A percentile compares a stretch with the other conserved stretches of the same genome.
Evolutionary conservation across 1,139 yeast species (phyloP).

Genomic region (Blastobotrys malaysiensis): DNA sequence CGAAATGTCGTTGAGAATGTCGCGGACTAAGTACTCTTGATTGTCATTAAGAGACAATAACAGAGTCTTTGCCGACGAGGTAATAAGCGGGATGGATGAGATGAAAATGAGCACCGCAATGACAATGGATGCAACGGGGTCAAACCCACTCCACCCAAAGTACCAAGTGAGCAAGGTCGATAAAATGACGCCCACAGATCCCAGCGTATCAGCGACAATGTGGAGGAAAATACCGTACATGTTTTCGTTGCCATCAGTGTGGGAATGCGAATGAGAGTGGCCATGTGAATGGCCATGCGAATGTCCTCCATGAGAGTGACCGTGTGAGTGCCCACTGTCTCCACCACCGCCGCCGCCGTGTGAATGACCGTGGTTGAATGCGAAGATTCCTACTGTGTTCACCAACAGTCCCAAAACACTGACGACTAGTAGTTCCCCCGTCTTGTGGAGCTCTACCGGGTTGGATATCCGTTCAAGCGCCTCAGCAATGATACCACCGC

Average conservation of each 20-base stretch:
- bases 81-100: constrained; percentile 78
- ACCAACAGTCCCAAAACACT: constrained; percentile 80
- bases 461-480: constrained; percentile 73
- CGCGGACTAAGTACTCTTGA: constrained; percentile 57
- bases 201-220: constrained; percentile 89
- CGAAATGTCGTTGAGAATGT: constrained; percentile 60
- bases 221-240: constrained; percentile 94
- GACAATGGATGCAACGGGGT: constrained; percentile 85
- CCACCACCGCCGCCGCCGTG: constrained; percentile 35
- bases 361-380: constrained; percentile 77
- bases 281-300: constrained; percentile 25
- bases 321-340: constrained; percentile 37
- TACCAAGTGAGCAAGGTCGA: constrained; percentile 56
- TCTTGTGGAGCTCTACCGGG: constrained; percentile 73
- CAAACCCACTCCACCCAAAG: constrained; percentile 59
- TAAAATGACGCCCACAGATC: constrained; percentile 91
- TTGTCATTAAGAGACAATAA: constrained; percentile 54
- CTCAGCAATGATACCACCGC: constrained; percentile 81
- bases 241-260: constrained; percentile 56
- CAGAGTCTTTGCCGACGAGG: constrained; percentile 72
- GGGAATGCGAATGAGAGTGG: constrained; percentile 19
- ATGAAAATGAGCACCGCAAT: constrained; percentile 75
- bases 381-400: constrained; percentile 86
- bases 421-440: constrained; percentile 81
- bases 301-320: constrained; percentile 27